Percentiles rank a stretch among this genome's conserved stretches.
Evolutionary conservation across 345 rosid genomes (phyloP).

Genomic region (Litchi chinensis): DNA sequence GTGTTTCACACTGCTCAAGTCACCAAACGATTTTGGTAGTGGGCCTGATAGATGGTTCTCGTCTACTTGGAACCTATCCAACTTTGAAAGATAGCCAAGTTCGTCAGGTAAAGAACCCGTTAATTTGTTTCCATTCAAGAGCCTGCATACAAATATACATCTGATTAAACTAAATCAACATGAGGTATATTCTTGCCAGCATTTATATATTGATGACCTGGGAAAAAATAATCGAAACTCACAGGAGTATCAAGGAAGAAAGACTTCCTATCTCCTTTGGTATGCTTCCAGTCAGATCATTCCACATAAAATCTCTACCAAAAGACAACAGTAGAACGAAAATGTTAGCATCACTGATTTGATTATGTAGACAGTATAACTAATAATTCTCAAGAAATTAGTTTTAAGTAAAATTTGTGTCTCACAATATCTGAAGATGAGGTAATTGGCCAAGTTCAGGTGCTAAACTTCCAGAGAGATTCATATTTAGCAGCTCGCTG

Average conservation of each 20-base stretch:
- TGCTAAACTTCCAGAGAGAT: constrained; percentile 82
- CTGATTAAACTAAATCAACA: background rate
- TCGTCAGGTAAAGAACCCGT: constrained; percentile 85
- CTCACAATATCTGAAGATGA: constrained; percentile 73
- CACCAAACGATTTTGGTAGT: constrained; percentile 73
- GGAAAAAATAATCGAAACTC: constrained; percentile 39
- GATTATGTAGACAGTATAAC: background rate
- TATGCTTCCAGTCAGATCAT: constrained; percentile 66
- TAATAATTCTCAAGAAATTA: background rate
- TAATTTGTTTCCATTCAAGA: constrained; percentile 85
- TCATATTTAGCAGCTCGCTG: constrained; percentile 75
- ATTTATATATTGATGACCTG: background rate
- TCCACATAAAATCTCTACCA: constrained; percentile 94
- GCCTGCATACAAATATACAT: constrained; percentile 47
- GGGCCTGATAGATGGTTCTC: constrained; percentile 73
- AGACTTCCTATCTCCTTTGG: constrained; percentile 91
- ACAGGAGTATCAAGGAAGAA: constrained; percentile 69
- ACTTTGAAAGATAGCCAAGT: constrained; percentile 60
- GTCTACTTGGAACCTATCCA: constrained; percentile 79
- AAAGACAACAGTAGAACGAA: constrained; percentile 7
- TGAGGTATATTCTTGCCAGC: background rate
- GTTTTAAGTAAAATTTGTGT: background rate
- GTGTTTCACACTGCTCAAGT: constrained; percentile 59
- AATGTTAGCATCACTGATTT: constrained; percentile 22
- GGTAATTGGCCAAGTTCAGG: constrained; percentile 70